These are phyloP conservation scores for Alternaria arborescens DNA, from an alignment of 2,329 filamentous ascomycete species.

Conservation along the genomic window DNA sequence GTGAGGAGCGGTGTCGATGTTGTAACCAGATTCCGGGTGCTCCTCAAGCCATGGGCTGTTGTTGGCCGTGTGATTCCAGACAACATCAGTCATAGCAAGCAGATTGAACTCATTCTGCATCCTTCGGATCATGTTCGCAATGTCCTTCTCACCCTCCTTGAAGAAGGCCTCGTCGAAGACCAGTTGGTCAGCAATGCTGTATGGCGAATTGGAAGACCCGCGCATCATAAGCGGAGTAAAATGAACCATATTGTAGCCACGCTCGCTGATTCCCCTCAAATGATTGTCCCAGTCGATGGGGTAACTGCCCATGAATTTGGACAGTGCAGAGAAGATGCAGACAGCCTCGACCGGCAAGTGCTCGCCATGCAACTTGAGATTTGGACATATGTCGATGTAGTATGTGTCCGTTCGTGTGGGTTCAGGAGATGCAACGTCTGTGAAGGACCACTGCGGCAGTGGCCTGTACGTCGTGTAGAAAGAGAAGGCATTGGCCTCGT, in stretches of 20 bases:
- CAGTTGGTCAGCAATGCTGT: constrained; percentile 94
- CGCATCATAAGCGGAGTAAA: constrained; percentile 93
- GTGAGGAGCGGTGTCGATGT: constrained; percentile 85
- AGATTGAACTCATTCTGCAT: constrained; percentile 87
- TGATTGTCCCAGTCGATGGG: constrained; percentile 91
- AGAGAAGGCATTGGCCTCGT: constrained; percentile 84
- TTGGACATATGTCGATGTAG: constrained; percentile 93
- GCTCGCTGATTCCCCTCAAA: constrained; percentile 82
- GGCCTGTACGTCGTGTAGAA: constrained; percentile 95
- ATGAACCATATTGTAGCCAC: constrained; percentile 99
- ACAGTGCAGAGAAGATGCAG: constrained; percentile 91
- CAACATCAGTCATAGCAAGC: constrained; percentile 91
- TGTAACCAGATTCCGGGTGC: constrained; percentile 96
- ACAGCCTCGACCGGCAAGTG: constrained; percentile 84
- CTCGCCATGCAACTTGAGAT: constrained; percentile 75
- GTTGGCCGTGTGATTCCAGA: constrained; percentile 96
- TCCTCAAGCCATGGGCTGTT: constrained; percentile 94
- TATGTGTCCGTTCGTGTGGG: constrained; percentile 77
- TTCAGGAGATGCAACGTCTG: constrained; percentile 60
- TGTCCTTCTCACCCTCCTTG: constrained; percentile 82
- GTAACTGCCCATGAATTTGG: constrained; percentile 97
- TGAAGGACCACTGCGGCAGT: constrained; percentile 77
- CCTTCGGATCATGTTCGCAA: constrained; percentile 76
- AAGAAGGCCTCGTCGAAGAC: constrained; percentile 84
- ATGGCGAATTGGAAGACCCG: constrained; percentile 92